These are phyloP conservation scores for Pelargonium myrrhifolium DNA, from an alignment of 441 rosid species.

Conservation along the genomic window DNA sequence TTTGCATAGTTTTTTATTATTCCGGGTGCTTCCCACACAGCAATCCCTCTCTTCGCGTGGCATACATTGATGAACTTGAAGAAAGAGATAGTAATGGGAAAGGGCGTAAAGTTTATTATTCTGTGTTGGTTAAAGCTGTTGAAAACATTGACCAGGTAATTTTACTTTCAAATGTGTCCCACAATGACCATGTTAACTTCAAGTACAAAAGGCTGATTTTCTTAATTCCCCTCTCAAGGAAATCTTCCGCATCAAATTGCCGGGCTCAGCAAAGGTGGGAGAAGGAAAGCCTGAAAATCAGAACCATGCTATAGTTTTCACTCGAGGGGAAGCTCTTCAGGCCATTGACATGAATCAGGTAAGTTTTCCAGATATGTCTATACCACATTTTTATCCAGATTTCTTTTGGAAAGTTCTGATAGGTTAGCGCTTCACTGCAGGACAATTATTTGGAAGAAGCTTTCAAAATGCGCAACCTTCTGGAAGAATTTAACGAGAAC, in stretches of 20 bases:
- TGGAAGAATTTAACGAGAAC: conserved; percentile 89
- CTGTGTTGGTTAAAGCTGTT: conserved; percentile 86
- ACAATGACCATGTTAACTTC: conserved; percentile 3
- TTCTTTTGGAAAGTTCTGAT: conserved; percentile 5
- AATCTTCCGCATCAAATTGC: conserved; percentile 83
- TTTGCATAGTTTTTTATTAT: conserved; percentile 18
- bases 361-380: conserved; percentile 12
- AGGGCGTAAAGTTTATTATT: conserved; percentile 71
- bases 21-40: conserved; percentile 35
- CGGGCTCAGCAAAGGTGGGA: conserved; percentile 77
- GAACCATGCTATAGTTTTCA: conserved; percentile 78
- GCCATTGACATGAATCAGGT: conserved; percentile 98
- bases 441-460: conserved; percentile 99
- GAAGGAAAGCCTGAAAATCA: conserved; percentile 98
- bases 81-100: conserved; percentile 62
- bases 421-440: conserved; percentile 28
- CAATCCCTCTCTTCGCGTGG: conserved; percentile 90
- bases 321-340: conserved; percentile 93
- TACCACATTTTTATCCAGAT: neutral
- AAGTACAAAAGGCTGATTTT: conserved; percentile 17
- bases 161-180: conserved; percentile 15
- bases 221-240: conserved; percentile 40
- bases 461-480: conserved; percentile 85
- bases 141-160: conserved; percentile 87
- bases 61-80: conserved; percentile 93